These are phyloP conservation scores for Penicillium nucicola DNA, from an alignment of 495 filamentous ascomycete species.

Conservation along the genomic window DNA sequence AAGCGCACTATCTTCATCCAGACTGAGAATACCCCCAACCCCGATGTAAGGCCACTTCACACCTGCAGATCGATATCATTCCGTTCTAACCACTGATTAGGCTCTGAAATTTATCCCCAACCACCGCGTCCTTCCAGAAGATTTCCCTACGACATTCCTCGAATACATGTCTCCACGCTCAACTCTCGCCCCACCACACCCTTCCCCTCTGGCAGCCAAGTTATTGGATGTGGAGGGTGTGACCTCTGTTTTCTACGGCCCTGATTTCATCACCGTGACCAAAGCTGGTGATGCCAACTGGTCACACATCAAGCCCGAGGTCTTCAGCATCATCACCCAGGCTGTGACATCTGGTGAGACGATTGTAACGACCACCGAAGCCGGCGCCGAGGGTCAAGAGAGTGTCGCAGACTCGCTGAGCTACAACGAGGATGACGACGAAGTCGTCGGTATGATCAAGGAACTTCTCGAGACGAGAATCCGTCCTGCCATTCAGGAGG, in stretches of 20 bases:
- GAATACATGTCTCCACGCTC: conserved; percentile 88
- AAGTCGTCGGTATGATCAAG: conserved; percentile 97
- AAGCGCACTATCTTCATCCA: conserved; percentile 93
- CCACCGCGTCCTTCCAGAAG: conserved; percentile 70
- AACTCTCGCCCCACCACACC: conserved; percentile 82
- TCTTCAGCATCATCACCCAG: conserved; percentile 93
- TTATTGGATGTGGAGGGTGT: conserved; percentile 90
- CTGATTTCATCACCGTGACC: conserved; percentile 94
- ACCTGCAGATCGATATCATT: neutral
- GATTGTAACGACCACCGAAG: conserved; percentile 72
- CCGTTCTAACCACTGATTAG: conserved; percentile 21
- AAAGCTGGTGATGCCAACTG: conserved; percentile 84
- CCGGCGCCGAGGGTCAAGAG: conserved; percentile 52
- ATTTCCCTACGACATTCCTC: conserved; percentile 70
- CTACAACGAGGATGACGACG: conserved; percentile 83
- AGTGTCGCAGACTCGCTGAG: conserved; percentile 61
- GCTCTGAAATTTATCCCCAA: conserved; percentile 93
- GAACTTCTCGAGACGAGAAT: conserved; percentile 96
- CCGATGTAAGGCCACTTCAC: conserved; percentile 56
- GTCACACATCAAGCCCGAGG: conserved; percentile 92
- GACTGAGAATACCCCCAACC: conserved; percentile 89
- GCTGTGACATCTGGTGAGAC: conserved; percentile 75
- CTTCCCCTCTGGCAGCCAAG: conserved; percentile 87
- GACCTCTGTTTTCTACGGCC: conserved; percentile 88
- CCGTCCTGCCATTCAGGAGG: conserved; percentile 91